These are phyloP conservation scores for Microdochium nivale DNA, from an alignment of 2,329 filamentous ascomycete genomes.

Conservation along the genomic window DNA sequence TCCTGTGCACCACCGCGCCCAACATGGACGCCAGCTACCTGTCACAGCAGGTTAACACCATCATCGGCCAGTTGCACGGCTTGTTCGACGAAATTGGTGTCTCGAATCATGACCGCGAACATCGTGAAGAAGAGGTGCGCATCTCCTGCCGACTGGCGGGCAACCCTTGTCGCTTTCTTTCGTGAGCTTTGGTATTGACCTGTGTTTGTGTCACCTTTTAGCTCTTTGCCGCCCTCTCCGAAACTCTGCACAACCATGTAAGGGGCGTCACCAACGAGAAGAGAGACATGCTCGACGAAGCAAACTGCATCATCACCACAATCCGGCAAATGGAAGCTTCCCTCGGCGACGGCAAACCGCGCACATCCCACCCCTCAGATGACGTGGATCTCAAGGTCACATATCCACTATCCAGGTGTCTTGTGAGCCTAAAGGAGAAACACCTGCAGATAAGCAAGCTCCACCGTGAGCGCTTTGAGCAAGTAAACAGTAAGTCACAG, in stretches of 20 bases:
- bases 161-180: conserved; percentile 1
- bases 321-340: conserved; percentile 94
- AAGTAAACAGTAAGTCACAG: conserved; percentile 72
- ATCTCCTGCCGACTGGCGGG: conserved; percentile 2
- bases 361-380: conserved; percentile 48
- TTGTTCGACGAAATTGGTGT: conserved; percentile 98
- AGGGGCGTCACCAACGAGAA: conserved; percentile 80
- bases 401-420: conserved; percentile 72
- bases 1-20: background rate
- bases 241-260: conserved; percentile 85
- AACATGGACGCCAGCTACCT: conserved; percentile 85
- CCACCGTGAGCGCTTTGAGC: conserved; percentile 87
- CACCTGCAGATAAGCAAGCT: conserved; percentile 70
- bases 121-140: conserved; percentile 77
- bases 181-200: conserved; percentile 7
- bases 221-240: conserved; percentile 87
- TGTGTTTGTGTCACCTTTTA: conserved; percentile 27
- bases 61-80: conserved; percentile 85
- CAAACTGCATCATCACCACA: conserved; percentile 70
- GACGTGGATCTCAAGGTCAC: conserved; percentile 69
- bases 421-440: conserved; percentile 78
- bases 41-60: conserved; percentile 89
- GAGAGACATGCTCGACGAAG: conserved; percentile 82
- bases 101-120: conserved; percentile 84
- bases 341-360: conserved; percentile 65